Base-by-base conservation (phyloP, 129 eudicot genomes). In the Pseudognaphalium luteoalbum region DNA sequence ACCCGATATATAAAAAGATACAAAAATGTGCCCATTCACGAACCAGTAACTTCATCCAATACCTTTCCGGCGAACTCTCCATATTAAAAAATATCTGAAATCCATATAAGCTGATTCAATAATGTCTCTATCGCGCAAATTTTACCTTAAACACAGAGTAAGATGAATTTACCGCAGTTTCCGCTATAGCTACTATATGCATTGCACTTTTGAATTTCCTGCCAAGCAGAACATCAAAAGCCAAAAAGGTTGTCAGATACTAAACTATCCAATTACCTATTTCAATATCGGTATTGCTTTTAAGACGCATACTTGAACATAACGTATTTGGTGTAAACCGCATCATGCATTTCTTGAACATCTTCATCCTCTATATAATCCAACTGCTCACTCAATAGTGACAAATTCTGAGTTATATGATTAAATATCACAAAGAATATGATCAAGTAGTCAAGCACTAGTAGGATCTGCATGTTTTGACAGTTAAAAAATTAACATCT, bases 191-290 rank as follows among this genome's bases (percentile, higher is more conserved):
- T 56, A 95, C 84, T 44, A 95, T 81, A 51, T 95, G 89, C 97
- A 95, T 89, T 72, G 97, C 97, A 16, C 89, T 90, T 88, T 77
- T 94, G 74, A 95, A 95, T 87, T 91, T 95, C 91, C 99, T 95
- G 90, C 50, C 16, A 67, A 66, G 2, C 67, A 72, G 19, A 73
- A 85, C 21, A 21, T 10, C 42, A 83, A 76, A 82, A 73, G 25
- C 5, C 73, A 69, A 57, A 59, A 79, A 7, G 20, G 28, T 32
- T n/a, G 22, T 59, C 34, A 19, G 20, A 19, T 61, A 19, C 29
- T 22, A 68, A 6, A 21, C 3, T 20, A 78, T 25, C 68, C 21
- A 15, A 29, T 6, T 69, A 33, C 10, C 25, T 14, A 32, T 9
- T 32, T 64, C 25, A 4, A 5, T 65, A 65, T 5, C 16, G 2